Evolutionary conservation across 208 protist genomes (phyloP).

Genomic region (Crithidia thermophila): DNA sequence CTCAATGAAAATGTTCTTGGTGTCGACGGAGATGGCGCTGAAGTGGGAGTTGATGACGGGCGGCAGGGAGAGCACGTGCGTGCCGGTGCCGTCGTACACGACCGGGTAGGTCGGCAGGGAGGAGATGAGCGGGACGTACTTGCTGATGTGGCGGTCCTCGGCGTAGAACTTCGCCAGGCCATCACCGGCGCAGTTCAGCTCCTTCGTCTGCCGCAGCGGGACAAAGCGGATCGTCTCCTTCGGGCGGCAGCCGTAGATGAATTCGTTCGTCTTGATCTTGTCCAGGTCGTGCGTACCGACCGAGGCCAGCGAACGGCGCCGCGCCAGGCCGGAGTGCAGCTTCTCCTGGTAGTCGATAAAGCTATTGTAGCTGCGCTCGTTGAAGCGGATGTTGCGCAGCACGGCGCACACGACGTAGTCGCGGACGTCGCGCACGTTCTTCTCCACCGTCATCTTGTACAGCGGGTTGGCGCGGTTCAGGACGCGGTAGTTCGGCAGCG

Average conservation of each 20-base stretch:
- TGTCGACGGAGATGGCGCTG: constrained; percentile 97
- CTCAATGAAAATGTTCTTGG: constrained; percentile 99
- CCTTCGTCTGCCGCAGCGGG: constrained; percentile 89
- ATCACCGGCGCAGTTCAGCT: constrained; percentile 78
- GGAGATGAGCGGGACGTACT: constrained; percentile 85
- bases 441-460: constrained; percentile 86
- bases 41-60: constrained; percentile 99
- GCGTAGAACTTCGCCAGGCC: constrained; percentile 90
- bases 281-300: constrained; percentile 99
- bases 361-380: constrained; percentile 92
- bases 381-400: constrained; percentile 96
- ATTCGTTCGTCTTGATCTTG: constrained; percentile 87
- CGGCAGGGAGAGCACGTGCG: constrained; percentile 97
- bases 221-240: constrained; percentile 95
- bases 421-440: constrained; percentile 86
- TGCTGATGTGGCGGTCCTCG: constrained; percentile 88
- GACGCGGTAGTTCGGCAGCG: constrained; percentile 73
- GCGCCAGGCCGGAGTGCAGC: constrained; percentile 98
- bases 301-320: constrained; percentile 97
- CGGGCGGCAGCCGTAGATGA: constrained; percentile 80
- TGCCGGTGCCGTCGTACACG: constrained; percentile 61
- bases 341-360: constrained; percentile 99
- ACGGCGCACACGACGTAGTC: constrained; percentile 98
- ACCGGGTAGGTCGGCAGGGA: constrained; percentile 80
- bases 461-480: constrained; percentile 63